phyloP scores from a whole-genome alignment of 75 land plant species.

The Cryptomeria japonica region DNA sequence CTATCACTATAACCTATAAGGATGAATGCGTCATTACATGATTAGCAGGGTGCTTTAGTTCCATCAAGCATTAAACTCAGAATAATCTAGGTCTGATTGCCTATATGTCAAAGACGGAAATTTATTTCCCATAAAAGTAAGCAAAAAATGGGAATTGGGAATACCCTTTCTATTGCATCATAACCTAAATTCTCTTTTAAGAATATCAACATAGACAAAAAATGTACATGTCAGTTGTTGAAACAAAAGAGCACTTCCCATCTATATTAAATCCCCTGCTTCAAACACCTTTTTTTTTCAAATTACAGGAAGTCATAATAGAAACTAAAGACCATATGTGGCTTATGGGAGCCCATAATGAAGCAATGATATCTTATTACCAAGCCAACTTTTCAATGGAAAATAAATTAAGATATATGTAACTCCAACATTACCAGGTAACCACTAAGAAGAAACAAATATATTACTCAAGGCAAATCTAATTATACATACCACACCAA shows the following conservation, averaged over 20 bases:
- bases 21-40: neutral
- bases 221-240: neutral
- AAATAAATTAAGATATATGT: neutral
- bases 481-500: conserved; percentile 87
- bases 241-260: neutral
- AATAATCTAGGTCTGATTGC: neutral
- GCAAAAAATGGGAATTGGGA: neutral
- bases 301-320: neutral
- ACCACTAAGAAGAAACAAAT: conserved; percentile 3
- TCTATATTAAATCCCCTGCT: neutral
- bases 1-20: neutral
- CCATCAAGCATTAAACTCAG: neutral
- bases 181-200: neutral
- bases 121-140: neutral
- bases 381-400: neutral
- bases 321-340: neutral
- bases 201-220: neutral
- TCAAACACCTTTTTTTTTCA: neutral
- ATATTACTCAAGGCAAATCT: conserved; percentile 5
- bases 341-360: neutral
- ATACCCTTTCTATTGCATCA: neutral
- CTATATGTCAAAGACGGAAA: neutral
- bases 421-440: neutral
- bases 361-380: neutral
- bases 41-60: neutral